phyloP scores from a whole-genome alignment of 2,329 filamentous ascomycete species.

The Colletotrichum viniferum region DNA sequence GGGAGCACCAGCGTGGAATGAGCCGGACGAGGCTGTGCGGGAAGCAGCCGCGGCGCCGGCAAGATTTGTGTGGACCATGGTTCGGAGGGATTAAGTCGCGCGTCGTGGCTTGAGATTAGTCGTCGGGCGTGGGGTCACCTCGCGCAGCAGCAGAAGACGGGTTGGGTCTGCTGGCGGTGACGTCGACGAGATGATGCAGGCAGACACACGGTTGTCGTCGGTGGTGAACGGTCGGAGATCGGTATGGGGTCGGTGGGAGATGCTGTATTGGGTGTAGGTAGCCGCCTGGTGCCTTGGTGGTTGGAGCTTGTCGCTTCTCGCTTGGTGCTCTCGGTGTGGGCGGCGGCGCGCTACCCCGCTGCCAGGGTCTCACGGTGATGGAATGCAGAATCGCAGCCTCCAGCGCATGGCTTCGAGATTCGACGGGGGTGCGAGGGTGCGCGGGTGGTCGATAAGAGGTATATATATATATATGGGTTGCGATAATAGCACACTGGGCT shows the following conservation, averaged over 20 bases:
- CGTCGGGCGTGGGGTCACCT: neutral
- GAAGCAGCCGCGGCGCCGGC: conserved; percentile 3
- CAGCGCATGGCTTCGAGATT: conserved; percentile 13
- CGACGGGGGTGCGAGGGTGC: neutral
- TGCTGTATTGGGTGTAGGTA: conserved; percentile 18
- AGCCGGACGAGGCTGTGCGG: conserved; percentile 42
- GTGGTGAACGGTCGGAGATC: conserved; percentile 11
- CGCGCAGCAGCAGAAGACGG: neutral
- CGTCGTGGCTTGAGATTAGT: neutral
- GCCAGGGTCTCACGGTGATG: conserved; percentile 21
- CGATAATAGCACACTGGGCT: neutral
- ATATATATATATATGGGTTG: neutral
- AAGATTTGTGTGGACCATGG: conserved; percentile 9
- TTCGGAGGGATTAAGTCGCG: neutral
- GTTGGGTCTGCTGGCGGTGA: neutral
- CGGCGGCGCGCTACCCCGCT: conserved; percentile 17
- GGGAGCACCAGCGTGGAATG: conserved; percentile 57
- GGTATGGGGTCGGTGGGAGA: conserved; percentile 13
- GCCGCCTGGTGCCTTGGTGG: neutral
- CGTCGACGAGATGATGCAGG: neutral
- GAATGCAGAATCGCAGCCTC: conserved; percentile 19
- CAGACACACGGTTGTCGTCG: neutral
- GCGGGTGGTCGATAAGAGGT: neutral
- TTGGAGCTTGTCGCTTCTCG: neutral
- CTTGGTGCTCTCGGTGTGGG: neutral